These are phyloP conservation scores for Oryza longistaminata DNA, from an alignment of 176 grass and related monocot species.

Conservation along the genomic window DNA sequence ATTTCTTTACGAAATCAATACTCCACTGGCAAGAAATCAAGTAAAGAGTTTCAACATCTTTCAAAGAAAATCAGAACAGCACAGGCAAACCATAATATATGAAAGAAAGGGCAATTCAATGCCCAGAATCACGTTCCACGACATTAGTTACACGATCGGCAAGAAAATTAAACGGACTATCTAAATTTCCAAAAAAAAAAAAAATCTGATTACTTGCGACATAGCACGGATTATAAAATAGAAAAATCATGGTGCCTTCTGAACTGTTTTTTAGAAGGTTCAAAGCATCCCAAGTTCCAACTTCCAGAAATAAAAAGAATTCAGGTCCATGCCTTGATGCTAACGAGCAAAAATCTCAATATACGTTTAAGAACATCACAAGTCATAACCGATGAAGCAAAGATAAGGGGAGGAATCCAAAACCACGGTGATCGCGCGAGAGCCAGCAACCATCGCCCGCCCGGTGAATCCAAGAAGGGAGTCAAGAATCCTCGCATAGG, in stretches of 20 bases:
- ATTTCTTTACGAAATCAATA: conserved; percentile 11
- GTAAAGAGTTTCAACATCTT: not conserved
- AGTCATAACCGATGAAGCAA: not conserved
- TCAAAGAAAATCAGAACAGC: not conserved
- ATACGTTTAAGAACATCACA: not conserved
- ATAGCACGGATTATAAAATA: not conserved
- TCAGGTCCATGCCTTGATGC: not conserved
- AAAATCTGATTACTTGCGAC: not conserved
- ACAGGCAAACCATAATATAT: not conserved
- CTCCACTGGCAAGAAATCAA: not conserved
- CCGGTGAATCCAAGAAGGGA: not conserved
- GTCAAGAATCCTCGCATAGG: conserved; percentile 19
- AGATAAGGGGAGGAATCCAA: not conserved
- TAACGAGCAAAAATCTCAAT: not conserved
- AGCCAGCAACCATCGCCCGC: conserved; percentile 17
- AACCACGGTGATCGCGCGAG: not conserved
- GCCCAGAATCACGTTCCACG: not conserved
- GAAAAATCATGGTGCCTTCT: not conserved
- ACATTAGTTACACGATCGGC: not conserved
- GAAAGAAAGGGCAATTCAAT: not conserved
- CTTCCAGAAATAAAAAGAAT: not conserved
- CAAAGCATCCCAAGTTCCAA: not conserved
- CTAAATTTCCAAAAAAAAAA: not conserved
- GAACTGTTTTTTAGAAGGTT: not conserved
- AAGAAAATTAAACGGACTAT: too few species aligned